Conservation (phyloP, 441 rosid species). For the Croton setiger region DNA sequence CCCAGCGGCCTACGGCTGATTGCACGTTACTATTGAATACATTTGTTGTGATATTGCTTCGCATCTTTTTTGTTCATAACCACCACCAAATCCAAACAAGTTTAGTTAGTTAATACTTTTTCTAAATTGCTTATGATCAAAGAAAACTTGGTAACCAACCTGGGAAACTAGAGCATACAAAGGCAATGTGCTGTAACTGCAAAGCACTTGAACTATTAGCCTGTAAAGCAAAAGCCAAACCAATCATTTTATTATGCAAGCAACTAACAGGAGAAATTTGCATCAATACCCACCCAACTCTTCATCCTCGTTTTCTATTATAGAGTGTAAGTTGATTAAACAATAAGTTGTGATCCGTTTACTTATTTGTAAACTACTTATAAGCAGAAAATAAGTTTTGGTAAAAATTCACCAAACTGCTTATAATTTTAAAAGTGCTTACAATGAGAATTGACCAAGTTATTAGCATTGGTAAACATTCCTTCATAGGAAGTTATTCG, state of each 20-base stretch:
- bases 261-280: background rate
- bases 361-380: too few relatives aligned
- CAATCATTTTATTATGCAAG: background rate
- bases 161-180: slow-evolving; percentile 73
- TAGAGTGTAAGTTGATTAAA: too few relatives aligned
- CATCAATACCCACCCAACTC: too few relatives aligned
- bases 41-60: slow-evolving; percentile 45
- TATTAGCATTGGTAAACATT: too few relatives aligned
- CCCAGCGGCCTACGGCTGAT: slow-evolving; percentile 29
- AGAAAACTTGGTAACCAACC: slow-evolving; percentile 27
- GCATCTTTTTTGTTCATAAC: slow-evolving; percentile 49
- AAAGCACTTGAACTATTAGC: slow-evolving; percentile 71
- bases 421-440: too few relatives aligned
- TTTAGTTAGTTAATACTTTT: background rate
- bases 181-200: slow-evolving; percentile 89
- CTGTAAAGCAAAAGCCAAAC: slow-evolving; percentile 30
- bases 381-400: too few relatives aligned
- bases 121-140: background rate
- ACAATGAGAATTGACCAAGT: too few relatives aligned
- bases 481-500: too few relatives aligned
- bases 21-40: slow-evolving; percentile 33
- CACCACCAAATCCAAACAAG: background rate
- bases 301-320: too few relatives aligned
- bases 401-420: too few relatives aligned
- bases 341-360: too few relatives aligned